phyloP scores from a whole-genome alignment of 2,329 filamentous ascomycete genomes.

The Sarocladiaceae sp. region DNA sequence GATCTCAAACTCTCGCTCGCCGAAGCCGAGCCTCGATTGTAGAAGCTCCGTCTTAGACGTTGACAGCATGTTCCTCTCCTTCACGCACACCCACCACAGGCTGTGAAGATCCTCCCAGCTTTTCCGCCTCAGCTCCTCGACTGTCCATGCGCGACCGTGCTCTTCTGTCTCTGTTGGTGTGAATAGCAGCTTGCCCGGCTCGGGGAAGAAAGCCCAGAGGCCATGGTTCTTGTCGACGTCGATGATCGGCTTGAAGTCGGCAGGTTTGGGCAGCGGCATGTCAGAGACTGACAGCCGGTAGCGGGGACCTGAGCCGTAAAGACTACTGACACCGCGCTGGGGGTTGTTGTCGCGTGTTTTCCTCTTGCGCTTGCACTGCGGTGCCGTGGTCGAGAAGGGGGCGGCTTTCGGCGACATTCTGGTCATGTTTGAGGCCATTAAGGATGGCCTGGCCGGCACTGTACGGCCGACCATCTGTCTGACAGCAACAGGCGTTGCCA shows the following conservation, averaged over 20 bases:
- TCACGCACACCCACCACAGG: constrained; percentile 92
- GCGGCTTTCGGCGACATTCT: constrained; percentile 16
- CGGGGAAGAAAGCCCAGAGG: constrained; percentile 87
- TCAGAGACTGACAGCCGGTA: constrained; percentile 71
- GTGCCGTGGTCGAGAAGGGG: constrained; percentile 52
- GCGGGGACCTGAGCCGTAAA: constrained; percentile 71
- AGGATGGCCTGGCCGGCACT: neutral
- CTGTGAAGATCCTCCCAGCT: constrained; percentile 90
- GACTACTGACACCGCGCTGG: constrained; percentile 74
- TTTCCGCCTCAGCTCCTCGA: constrained; percentile 81
- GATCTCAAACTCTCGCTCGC: constrained; percentile 59
- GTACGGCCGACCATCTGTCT: neutral
- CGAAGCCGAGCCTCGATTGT: constrained; percentile 67
- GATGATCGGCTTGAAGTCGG: constrained; percentile 54
- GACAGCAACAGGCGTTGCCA: constrained; percentile 3
- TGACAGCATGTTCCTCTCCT: constrained; percentile 84
- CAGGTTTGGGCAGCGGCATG: constrained; percentile 69
- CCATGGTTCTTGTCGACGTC: constrained; percentile 72
- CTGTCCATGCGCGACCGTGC: constrained; percentile 79
- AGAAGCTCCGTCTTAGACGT: constrained; percentile 69
- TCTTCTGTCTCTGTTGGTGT: constrained; percentile 66
- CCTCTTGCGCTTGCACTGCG: constrained; percentile 40
- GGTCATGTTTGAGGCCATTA: constrained; percentile 6
- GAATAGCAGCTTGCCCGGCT: constrained; percentile 61
- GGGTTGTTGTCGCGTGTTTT: constrained; percentile 66